phyloP scores from a whole-genome alignment of 2,329 filamentous ascomycete genomes.

The Apiospora pterosperma region DNA sequence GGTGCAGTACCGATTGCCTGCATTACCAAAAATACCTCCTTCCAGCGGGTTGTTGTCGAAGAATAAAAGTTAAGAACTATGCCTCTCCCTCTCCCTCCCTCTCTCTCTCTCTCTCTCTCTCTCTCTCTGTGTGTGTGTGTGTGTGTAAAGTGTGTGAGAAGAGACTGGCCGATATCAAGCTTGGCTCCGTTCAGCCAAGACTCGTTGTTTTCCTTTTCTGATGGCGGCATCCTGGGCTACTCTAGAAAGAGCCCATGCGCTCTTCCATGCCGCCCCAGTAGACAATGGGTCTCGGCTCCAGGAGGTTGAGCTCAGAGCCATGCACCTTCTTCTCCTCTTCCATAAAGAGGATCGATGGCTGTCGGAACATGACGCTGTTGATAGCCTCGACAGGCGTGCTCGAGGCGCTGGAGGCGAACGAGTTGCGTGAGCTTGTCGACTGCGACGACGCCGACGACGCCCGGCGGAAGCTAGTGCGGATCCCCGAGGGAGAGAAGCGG shows the following conservation, averaged over 20 bases:
- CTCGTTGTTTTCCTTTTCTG: not conserved
- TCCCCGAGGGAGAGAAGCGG: slow-evolving; percentile 46
- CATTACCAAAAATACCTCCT: not conserved
- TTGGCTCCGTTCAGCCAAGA: not conserved
- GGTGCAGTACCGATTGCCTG: not conserved
- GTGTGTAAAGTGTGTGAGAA: not conserved
- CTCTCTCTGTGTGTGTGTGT: no score
- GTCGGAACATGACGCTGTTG: slow-evolving; percentile 57
- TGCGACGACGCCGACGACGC: slow-evolving; percentile 43
- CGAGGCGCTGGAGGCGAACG: slow-evolving; percentile 41
- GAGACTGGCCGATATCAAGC: not conserved
- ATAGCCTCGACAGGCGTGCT: slow-evolving; percentile 44
- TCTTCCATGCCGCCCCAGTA: slow-evolving; percentile 64
- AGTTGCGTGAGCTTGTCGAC: slow-evolving; percentile 36
- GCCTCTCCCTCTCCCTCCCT: not conserved
- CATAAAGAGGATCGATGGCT: slow-evolving; percentile 53
- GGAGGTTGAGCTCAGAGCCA: slow-evolving; percentile 49
- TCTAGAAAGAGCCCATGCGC: slow-evolving; percentile 44
- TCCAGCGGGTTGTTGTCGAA: slow-evolving; percentile 1
- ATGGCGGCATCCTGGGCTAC: not conserved
- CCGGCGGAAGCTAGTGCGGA: slow-evolving; percentile 49
- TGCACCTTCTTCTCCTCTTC: slow-evolving; percentile 55
- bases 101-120: no score
- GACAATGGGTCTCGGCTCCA: slow-evolving; percentile 60
- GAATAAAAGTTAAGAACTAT: slow-evolving; percentile 3